These are phyloP conservation scores for Epichloe sibirici DNA, from an alignment of 2,329 filamentous ascomycete species.

Conservation along the genomic window DNA sequence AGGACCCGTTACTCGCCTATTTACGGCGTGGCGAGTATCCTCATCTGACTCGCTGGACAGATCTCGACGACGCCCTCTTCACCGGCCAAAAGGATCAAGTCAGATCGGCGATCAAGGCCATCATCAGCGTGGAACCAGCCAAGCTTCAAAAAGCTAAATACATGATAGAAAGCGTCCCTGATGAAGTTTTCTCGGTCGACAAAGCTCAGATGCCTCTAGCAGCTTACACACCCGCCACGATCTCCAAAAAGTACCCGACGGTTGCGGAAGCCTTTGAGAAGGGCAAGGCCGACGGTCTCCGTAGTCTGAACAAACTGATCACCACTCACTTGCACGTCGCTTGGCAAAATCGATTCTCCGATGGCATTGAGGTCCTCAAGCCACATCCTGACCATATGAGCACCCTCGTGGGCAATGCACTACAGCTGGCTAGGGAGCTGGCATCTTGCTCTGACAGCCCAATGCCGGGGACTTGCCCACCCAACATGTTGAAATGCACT, in stretches of 20 bases:
- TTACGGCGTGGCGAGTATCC: conserved; percentile 68
- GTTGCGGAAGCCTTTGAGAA: conserved; percentile 50
- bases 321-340: conserved; percentile 74
- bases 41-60: conserved; percentile 60
- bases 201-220: conserved; percentile 56
- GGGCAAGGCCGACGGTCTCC: conserved; percentile 47
- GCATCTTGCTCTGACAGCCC: conserved; percentile 63
- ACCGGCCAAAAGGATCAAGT: conserved; percentile 56
- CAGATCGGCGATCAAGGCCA: conserved; percentile 47
- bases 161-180: conserved; percentile 49
- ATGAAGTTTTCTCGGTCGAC: conserved; percentile 53
- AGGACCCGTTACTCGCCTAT: conserved; percentile 59
- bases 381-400: conserved; percentile 66
- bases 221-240: conserved; percentile 55
- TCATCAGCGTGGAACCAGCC: conserved; percentile 35
- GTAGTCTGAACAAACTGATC: conserved; percentile 60
- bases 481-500: conserved; percentile 62
- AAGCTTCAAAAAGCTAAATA: conserved; percentile 44
- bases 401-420: conserved; percentile 55
- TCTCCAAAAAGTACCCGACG: conserved; percentile 54
- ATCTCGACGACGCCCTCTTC: conserved; percentile 59
- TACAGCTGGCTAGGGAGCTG: conserved; percentile 63
- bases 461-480: conserved; percentile 67
- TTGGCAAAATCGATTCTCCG: conserved; percentile 69
- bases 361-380: conserved; percentile 71